These are phyloP conservation scores for Boletus mariae DNA, from an alignment of 1,284 basidiomycete genomes.

Conservation along the genomic window DNA sequence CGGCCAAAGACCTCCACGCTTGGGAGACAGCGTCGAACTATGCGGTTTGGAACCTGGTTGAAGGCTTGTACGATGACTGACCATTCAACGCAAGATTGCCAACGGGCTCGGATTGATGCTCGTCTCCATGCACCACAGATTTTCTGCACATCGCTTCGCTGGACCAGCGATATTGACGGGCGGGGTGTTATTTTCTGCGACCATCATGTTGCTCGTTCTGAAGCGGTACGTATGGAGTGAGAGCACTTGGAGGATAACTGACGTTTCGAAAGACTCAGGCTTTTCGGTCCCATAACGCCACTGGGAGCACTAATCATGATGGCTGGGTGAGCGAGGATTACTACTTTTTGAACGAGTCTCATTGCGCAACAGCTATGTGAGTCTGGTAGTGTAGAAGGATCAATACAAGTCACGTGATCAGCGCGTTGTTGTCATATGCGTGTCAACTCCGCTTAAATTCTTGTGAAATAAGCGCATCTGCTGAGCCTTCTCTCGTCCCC, in stretches of 20 bases:
- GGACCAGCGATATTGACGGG: conserved; percentile 67
- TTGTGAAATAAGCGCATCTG: conserved; percentile 28
- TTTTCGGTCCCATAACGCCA: conserved; percentile 74
- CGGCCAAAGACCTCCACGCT: conserved; percentile 50
- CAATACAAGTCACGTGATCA: conserved; percentile 28
- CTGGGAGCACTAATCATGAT: conserved; percentile 74
- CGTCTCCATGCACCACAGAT: conserved; percentile 69
- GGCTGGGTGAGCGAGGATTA: conserved; percentile 56
- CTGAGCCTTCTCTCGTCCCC: conserved; percentile 18
- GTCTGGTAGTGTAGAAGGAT: conserved; percentile 33
- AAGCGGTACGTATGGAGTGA: conserved; percentile 41
- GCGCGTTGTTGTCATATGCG: conserved; percentile 30
- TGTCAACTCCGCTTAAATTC: conserved; percentile 41
- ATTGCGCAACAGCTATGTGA: conserved; percentile 44
- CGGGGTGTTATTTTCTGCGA: conserved; percentile 65
- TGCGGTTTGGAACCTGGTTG: conserved; percentile 43
- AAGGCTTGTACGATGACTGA: conserved; percentile 13
- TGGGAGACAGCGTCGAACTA: conserved; percentile 65
- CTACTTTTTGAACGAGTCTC: conserved; percentile 6
- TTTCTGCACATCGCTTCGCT: conserved; percentile 62
- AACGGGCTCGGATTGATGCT: conserved; percentile 75
- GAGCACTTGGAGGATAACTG: conserved; percentile 2
- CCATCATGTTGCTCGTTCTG: conserved; percentile 62
- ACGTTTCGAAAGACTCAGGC: conserved; percentile 44
- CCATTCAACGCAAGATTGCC: conserved; percentile 49